Percentiles rank a stretch among this genome's conserved stretches.
These are phyloP conservation scores for Rhizoclosmatium globosum DNA, from an alignment of 192 early-diverging fungal species.

Conservation along the genomic window DNA sequence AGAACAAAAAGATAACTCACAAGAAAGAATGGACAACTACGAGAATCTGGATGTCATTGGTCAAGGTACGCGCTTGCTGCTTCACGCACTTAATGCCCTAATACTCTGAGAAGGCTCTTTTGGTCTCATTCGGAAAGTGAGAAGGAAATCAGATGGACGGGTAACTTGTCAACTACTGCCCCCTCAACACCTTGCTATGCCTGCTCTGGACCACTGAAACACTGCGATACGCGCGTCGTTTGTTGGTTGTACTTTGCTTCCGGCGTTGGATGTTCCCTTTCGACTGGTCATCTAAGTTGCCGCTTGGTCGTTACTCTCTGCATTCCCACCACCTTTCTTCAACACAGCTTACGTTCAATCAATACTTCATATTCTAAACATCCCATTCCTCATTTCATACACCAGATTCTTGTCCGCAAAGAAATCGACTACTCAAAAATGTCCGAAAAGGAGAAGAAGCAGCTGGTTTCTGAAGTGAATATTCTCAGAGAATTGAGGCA, in stretches of 20 bases:
- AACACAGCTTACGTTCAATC: not conserved
- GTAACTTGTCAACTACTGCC: constrained; percentile 39
- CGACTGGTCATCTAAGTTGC: not conserved
- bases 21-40: constrained; percentile 58
- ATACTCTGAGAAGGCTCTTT: constrained; percentile 57
- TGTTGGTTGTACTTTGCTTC: no score
- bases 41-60: constrained; percentile 74
- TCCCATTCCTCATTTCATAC: not conserved
- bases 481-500: constrained; percentile 76
- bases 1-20: not conserved
- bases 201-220: not conserved
- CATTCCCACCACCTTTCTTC: no score
- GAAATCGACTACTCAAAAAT: constrained; percentile 84
- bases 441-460: constrained; percentile 74
- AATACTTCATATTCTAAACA: not conserved
- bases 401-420: constrained; percentile 74
- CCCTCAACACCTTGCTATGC: not conserved
- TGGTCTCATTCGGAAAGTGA: constrained; percentile 75
- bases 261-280: not conserved
- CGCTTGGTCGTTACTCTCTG: no score
- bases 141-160: constrained; percentile 69
- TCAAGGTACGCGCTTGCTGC: constrained; percentile 41
- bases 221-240: no score
- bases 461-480: constrained; percentile 80
- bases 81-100: not conserved